phyloP scores from a whole-genome alignment of 106 monocot species.

The Xerophyta viscosa region DNA sequence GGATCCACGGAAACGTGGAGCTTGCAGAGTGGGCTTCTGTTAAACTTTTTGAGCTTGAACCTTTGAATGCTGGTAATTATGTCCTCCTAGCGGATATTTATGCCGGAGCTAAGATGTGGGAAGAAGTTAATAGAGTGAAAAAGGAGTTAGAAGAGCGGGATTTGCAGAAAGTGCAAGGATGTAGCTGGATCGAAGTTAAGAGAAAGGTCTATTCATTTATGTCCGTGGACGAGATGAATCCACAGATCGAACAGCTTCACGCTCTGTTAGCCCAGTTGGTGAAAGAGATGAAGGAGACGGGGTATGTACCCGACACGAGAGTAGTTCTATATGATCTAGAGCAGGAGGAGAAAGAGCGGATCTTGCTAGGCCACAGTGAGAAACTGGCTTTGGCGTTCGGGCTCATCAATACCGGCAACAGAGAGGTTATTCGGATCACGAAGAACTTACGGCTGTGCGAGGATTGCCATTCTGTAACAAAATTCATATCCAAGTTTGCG shows the following conservation, averaged over 20 bases:
- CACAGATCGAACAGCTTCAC: slow-evolving; percentile 42
- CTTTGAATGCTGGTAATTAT: slow-evolving; percentile 49
- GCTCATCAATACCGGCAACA: slow-evolving; percentile 38
- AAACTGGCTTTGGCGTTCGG: slow-evolving; percentile 70
- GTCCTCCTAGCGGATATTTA: slow-evolving; percentile 46
- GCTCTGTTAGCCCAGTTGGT: slow-evolving; percentile 40
- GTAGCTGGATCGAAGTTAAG: slow-evolving; percentile 60
- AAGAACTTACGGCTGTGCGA: slow-evolving; percentile 74
- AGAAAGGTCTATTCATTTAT: slow-evolving; percentile 35
- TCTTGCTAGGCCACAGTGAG: slow-evolving; percentile 71
- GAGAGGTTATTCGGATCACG: slow-evolving; percentile 56
- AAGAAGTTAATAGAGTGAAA: slow-evolving; percentile 35
- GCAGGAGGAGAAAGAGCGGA: slow-evolving; percentile 45
- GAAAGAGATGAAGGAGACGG: slow-evolving; percentile 37
- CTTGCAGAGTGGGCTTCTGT: slow-evolving; percentile 36
- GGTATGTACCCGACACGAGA: slow-evolving; percentile 53
- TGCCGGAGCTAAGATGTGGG: slow-evolving; percentile 50
- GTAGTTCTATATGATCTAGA: slow-evolving; percentile 55
- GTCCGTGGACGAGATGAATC: slow-evolving; percentile 41
- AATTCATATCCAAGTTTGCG: slow-evolving; percentile 58
- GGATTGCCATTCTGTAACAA: slow-evolving; percentile 71
- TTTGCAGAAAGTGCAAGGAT: slow-evolving; percentile 57
- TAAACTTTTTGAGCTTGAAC: slow-evolving; percentile 54
- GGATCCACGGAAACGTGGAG: slow-evolving; percentile 34
- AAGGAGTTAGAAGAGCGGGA: slow-evolving; percentile 35